Base-by-base conservation (phyloP, 306 rosid genomes). In the Ammopiptanthus mongolicus region DNA sequence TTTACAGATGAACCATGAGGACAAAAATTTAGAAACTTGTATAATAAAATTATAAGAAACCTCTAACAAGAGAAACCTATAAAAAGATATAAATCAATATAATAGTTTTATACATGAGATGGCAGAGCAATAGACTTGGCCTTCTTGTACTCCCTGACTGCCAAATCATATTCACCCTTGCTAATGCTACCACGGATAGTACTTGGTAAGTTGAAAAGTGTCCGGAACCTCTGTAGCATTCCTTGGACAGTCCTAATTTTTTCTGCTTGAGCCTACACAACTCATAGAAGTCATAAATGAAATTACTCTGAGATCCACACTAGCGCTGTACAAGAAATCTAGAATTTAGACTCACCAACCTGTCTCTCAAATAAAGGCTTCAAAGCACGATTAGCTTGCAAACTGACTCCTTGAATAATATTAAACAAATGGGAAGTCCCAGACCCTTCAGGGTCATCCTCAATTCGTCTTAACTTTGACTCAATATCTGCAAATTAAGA, bases 141-240 rank as follows among this genome's bases (percentile, higher is more conserved):
- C 89, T 95, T 95, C 90, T 95, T 95, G 96, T 95, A 92, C 82
- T 95, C 99, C 86, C 99, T 85, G 25, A 95, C 99, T 51, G 99
- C 97, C 90, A 95, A 88, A 78, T 95, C 99, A 77, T 84, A 90
- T 84, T 95, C 99, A 75, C 99, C 99, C 92, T 95, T 95, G 78
- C 98, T 85, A 78, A 95, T 92, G 89, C 98, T 92, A 62, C 79
- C 87, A 69, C 99, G 97, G 74, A 95, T 95, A 21, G 96, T 90
- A 81, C 94, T 95, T 63, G 99, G 99, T 81, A 95, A 84, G 84
- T 95, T 95, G 86, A 95, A 95, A 15, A 95, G 85, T 0, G 99
- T 95, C 36, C 97, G 89, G 79, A 95, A 95, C 88, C 97, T 92
- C 88, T 95, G 99, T 61, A 95, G 85, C 99, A 95, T 95, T 84